Conservation (phyloP, 306 rosid species). For the Hippophae tibetana region DNA sequence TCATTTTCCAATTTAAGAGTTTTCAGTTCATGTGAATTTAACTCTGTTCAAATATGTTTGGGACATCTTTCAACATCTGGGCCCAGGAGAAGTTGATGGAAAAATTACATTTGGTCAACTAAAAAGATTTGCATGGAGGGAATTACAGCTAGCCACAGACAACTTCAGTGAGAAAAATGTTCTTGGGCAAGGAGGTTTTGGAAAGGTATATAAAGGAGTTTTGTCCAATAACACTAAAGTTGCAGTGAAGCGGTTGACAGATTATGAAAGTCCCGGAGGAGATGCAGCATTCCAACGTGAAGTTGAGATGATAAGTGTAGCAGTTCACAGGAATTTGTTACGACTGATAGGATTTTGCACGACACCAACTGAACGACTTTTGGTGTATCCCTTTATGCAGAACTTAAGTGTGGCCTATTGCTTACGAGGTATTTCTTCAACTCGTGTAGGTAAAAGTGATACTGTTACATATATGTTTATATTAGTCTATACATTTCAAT, state of each 20-base stretch:
- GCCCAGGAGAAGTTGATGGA: conserved; percentile 85
- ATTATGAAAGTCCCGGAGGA: conserved; percentile 93
- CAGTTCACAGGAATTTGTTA: conserved; percentile 82
- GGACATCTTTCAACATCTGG: conserved; percentile 2
- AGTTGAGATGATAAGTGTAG: conserved; percentile 99
- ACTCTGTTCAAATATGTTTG: neutral
- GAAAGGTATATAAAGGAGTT: conserved; percentile 96
- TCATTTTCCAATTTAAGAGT: no score
- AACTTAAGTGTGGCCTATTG: conserved; percentile 91
- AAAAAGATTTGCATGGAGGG: conserved; percentile 87
- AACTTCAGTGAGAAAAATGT: conserved; percentile 84
- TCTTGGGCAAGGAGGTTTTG: conserved; percentile 98
- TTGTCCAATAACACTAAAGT: conserved; percentile 74
- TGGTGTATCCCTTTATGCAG: conserved; percentile 97
- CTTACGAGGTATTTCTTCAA: conserved; percentile 53
- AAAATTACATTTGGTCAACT: conserved; percentile 93
- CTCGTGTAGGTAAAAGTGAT: no score
- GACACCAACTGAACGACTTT: conserved; percentile 83
- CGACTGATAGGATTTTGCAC: conserved; percentile 90
- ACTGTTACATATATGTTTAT: no score
- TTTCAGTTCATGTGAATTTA: conserved; percentile 3
- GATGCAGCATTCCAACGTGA: conserved; percentile 96
- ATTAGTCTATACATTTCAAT: no score
- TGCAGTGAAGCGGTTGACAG: conserved; percentile 91
- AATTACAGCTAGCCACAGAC: conserved; percentile 86